phyloP scores from a whole-genome alignment of 106 monocot genomes.

The Apostasia shenzhenica region DNA sequence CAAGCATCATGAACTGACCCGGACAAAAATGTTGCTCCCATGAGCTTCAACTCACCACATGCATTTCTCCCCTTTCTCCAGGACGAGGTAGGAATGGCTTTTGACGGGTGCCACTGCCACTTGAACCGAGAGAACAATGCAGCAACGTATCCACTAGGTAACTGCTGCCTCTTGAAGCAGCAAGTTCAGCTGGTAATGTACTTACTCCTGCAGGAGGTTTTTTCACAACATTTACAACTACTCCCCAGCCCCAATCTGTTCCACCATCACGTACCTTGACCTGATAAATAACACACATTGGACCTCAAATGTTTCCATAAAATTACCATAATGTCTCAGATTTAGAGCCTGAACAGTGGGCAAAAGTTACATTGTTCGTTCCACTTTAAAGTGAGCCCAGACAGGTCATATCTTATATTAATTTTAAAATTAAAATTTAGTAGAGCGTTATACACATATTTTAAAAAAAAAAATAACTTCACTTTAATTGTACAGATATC shows the following conservation, averaged over 20 bases:
- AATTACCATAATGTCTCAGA: neutral
- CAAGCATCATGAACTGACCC: conserved; percentile 29
- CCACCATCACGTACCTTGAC: conserved; percentile 90
- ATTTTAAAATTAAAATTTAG: no score
- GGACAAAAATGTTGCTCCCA: conserved; percentile 25
- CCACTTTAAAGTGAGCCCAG: no score
- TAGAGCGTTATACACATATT: no score
- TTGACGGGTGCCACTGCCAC: conserved; percentile 61
- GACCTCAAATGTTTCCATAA: neutral
- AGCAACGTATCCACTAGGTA: conserved; percentile 87
- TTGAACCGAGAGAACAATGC: conserved; percentile 60
- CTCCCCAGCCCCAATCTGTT: conserved; percentile 99
- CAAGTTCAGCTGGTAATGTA: conserved; percentile 34
- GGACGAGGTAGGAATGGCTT: conserved; percentile 89
- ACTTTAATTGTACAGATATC: no score
- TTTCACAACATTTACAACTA: conserved; percentile 92
- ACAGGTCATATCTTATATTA: no score
- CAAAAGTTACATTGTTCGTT: no score
- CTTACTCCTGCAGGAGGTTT: conserved; percentile 44
- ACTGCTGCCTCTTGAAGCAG: conserved; percentile 36
- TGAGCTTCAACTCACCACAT: conserved; percentile 90
- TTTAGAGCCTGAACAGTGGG: neutral
- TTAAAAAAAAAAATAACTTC: no score
- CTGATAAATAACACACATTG: conserved; percentile 23
- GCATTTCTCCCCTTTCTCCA: conserved; percentile 97